Evolutionary conservation across 1,139 yeast genomes (phyloP).

Genomic region (Diutina scorzettiae): DNA sequence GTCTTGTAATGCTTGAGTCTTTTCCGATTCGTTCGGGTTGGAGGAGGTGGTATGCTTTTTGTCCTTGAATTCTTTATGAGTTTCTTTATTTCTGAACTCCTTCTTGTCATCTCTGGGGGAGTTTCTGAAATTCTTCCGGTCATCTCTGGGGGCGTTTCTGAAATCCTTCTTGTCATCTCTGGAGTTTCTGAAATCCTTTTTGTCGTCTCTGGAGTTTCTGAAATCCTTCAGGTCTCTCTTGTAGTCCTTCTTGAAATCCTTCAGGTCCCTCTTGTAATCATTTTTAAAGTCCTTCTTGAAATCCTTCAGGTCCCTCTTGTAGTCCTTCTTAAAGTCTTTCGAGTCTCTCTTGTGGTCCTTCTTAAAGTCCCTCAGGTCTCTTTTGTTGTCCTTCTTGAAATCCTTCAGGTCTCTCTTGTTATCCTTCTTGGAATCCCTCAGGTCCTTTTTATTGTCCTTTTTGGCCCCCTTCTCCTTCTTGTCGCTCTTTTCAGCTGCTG

Average conservation of each 20-base stretch:
- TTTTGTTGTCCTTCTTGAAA: slow-evolving; percentile 14
- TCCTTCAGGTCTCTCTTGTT: slow-evolving; percentile 6
- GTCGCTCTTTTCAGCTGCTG: slow-evolving; percentile 9
- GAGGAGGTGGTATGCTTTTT: too few relatives aligned
- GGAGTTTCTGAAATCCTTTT: slow-evolving; percentile 10
- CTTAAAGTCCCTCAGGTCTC: slow-evolving; percentile 10
- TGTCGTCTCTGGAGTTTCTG: slow-evolving; percentile 7
- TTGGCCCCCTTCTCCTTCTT: slow-evolving; percentile 12
- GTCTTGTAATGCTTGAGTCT: neutral
- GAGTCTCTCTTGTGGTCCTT: slow-evolving; percentile 7
- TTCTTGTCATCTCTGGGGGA: neutral
- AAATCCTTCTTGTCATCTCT: slow-evolving; percentile 10
- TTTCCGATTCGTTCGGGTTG: neutral
- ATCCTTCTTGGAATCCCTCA: slow-evolving; percentile 5
- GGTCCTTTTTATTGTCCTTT: slow-evolving; percentile 5
- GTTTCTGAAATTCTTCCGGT: neutral
- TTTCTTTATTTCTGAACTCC: neutral
- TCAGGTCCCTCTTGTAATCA: slow-evolving; percentile 7
- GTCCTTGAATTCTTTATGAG: too few relatives aligned
- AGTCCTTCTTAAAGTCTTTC: slow-evolving; percentile 8
- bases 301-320: slow-evolving; percentile 8
- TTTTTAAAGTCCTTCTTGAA: slow-evolving; percentile 8
- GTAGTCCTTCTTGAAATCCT: neutral
- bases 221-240: slow-evolving; percentile 7
- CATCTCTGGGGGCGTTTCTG: neutral